These are phyloP conservation scores for Talaromyces sp. DNA, from an alignment of 2,329 filamentous ascomycete species.

Conservation along the genomic window DNA sequence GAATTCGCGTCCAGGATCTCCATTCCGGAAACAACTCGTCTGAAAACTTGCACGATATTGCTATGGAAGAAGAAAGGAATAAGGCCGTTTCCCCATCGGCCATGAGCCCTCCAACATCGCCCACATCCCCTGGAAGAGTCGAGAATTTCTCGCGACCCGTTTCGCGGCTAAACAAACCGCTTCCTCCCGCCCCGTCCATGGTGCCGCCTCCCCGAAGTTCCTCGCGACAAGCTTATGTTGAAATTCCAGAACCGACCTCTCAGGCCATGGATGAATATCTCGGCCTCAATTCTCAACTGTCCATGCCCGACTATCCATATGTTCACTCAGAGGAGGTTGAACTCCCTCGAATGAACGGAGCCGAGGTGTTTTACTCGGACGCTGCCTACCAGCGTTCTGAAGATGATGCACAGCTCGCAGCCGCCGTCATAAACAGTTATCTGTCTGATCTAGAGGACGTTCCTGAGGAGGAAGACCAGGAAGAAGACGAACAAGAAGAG, in stretches of 20 bases:
- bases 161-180: conserved; percentile 33
- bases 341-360: conserved; percentile 13
- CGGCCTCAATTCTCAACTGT: conserved; percentile 23
- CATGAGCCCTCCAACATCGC: conserved; percentile 27
- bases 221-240: conserved; percentile 26
- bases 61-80: background rate
- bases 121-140: conserved; percentile 26
- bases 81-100: conserved; percentile 14
- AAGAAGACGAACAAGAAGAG: conserved; percentile 15
- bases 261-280: conserved; percentile 38
- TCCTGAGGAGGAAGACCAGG: conserved; percentile 35
- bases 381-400: conserved; percentile 36
- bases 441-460: conserved; percentile 40
- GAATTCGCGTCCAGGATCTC: conserved; percentile 49
- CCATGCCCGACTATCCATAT: background rate
- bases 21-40: conserved; percentile 20
- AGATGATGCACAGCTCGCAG: conserved; percentile 25
- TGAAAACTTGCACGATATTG: conserved; percentile 11
- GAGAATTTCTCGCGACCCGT: conserved; percentile 55
- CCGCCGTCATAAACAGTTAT: conserved; percentile 37
- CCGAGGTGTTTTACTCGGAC: conserved; percentile 24
- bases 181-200: conserved; percentile 32
- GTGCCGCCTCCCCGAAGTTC: conserved; percentile 36
- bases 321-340: conserved; percentile 12
- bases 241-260: conserved; percentile 28